Percentiles rank a stretch among this genome's conserved stretches.
phyloP scores from a whole-genome alignment of 2,329 filamentous ascomycete species.

The Neonectria faginata region DNA sequence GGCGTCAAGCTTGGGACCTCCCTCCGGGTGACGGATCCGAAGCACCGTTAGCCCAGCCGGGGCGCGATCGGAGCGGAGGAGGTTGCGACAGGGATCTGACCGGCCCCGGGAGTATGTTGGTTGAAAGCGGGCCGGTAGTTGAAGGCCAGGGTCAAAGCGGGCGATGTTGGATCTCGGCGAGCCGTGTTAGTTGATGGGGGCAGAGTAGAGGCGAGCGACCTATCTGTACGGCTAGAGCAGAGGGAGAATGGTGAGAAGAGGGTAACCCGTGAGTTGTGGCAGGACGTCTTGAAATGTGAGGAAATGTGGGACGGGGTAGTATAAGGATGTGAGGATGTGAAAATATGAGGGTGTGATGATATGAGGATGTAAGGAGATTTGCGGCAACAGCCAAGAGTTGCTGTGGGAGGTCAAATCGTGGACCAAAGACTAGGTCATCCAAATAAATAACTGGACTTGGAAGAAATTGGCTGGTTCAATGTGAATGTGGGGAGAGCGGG shows the following conservation, averaged over 20 bases:
- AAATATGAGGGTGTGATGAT: not conserved
- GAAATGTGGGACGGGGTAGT: not conserved
- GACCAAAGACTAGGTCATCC: not conserved
- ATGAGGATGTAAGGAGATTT: not conserved
- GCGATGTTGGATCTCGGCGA: slow-evolving; percentile 14
- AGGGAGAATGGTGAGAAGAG: not conserved
- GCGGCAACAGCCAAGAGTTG: not conserved
- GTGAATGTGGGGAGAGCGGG: not conserved
- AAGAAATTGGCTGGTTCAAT: too few relatives aligned
- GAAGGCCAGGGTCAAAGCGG: slow-evolving; percentile 19
- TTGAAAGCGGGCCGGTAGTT: slow-evolving; percentile 20
- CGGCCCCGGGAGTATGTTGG: slow-evolving; percentile 21
- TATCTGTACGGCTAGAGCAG: slow-evolving; percentile 15
- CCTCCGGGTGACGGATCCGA: slow-evolving; percentile 27
- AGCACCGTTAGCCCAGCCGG: slow-evolving; percentile 23
- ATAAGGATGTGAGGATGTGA: too few relatives aligned
- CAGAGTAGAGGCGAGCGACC: slow-evolving; percentile 2
- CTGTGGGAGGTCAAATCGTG: not conserved
- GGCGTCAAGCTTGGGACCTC: slow-evolving; percentile 26
- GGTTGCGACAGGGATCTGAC: slow-evolving; percentile 26
- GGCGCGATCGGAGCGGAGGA: slow-evolving; percentile 26
- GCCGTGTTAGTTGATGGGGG: slow-evolving; percentile 9
- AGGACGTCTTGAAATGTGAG: slow-evolving; percentile 4
- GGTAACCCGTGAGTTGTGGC: slow-evolving; percentile 5
- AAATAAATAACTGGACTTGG: not conserved